Evolutionary conservation across 345 rosid species (phyloP), one percentile per base, ranked within the genome.

Genomic region (Passiflora organensis): DNA sequence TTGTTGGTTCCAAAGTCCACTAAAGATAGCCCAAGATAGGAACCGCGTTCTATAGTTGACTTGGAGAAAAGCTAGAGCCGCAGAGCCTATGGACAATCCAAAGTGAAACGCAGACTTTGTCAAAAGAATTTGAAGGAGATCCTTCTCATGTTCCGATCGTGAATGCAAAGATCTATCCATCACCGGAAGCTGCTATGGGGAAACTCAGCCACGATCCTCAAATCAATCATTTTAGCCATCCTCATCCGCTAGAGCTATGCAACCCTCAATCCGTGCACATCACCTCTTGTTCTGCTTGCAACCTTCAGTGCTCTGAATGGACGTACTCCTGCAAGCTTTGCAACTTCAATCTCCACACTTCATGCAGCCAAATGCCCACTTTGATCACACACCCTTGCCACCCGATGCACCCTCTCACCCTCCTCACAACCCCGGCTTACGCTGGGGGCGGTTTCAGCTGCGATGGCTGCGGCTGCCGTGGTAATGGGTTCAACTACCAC

Each of bases 371-470:
- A 43, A 65, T 78, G 74, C 85, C 80, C 22, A 59, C 69, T 13
- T 57, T 75, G 12, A 78, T 80, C 48, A 67, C 64, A 43, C 94
- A 85, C 68, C 86, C 89, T 0, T 62, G 77, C 28, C 89, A 85
- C 59, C 78, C 69, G 46, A 32, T 58, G 37, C 85, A 80, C 69
- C 32, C 74, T 6, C 78, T 85, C 37, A 51, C 46, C 58, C 85
- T 82, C 72, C 76, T 78, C 6, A 56, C 75, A 1, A 41, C 71
- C 0, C 82, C 89, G 0, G 55, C 75, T 32, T 80, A 85, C 39
- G 62, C 78, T 0, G 60, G 63, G 32, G 81, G 78, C 19, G 46
- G 48, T 18, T 82, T 85, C 73, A 72, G 14, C 65, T 85, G 86
- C 17, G 83, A 80, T 21, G 89, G 66, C 1, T 80, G 93, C 48